Conservation (phyloP, 441 rosid species). For the Arabidopsis hybrid region DNA sequence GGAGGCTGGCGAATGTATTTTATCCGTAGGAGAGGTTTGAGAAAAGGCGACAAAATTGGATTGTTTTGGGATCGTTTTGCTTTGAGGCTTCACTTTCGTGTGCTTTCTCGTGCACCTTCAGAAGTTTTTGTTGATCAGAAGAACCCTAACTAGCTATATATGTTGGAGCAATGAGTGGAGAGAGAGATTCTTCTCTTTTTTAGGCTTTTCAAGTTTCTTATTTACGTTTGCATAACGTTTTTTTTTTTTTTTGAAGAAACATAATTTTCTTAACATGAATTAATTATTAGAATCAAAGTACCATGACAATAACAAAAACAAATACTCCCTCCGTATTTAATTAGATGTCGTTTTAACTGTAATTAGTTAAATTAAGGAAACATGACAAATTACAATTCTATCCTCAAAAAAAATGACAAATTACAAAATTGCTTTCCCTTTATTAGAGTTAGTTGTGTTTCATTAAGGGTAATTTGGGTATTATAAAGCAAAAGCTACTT, state of each 20-base stretch:
- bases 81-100: slow-evolving; percentile 17
- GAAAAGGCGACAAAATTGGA: slow-evolving; percentile 20
- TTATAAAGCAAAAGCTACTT: too few species aligned
- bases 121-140: background rate
- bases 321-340: too few species aligned
- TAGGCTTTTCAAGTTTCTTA: background rate
- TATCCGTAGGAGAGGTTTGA: slow-evolving; percentile 20
- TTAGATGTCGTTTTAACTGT: too few species aligned
- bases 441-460: too few species aligned
- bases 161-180: too few species aligned
- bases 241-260: too few species aligned
- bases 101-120: slow-evolving; percentile 27
- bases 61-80: slow-evolving; percentile 35
- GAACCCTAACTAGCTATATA: background rate
- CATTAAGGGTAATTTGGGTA: too few species aligned
- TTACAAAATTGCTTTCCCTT: too few species aligned
- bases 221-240: background rate
- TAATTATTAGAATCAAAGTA: background rate
- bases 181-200: background rate
- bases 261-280: background rate
- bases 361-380: too few species aligned
- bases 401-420: too few species aligned
- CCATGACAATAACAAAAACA: too few species aligned
- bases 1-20: slow-evolving; percentile 29
- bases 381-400: too few species aligned